A percentile compares a stretch with the other conserved stretches of the same genome.
Conservation (phyloP, 2,329 filamentous ascomycete genomes). For the Myriosclerotinia scirpicola region DNA sequence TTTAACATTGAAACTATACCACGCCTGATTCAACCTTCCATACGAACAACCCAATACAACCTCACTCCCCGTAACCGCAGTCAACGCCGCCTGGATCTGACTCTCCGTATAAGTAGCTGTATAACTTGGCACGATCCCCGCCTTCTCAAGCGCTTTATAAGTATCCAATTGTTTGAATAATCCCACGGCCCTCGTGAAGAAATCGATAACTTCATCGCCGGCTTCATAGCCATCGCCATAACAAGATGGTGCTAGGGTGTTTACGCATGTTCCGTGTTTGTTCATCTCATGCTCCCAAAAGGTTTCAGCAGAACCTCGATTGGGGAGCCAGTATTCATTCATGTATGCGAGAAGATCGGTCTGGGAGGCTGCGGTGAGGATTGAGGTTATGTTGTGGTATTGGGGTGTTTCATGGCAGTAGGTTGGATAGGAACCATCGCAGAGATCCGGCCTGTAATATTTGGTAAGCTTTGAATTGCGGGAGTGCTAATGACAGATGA, state of each 20-base stretch:
- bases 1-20: slow-evolving; percentile 43
- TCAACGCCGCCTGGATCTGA: slow-evolving; percentile 46
- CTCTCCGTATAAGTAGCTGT: slow-evolving; percentile 44
- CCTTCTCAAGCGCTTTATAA: slow-evolving; percentile 44
- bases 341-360: slow-evolving; percentile 60
- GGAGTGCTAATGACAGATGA: slow-evolving; percentile 3
- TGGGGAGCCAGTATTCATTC: slow-evolving; percentile 65
- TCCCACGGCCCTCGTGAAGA: slow-evolving; percentile 62
- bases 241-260: slow-evolving; percentile 65
- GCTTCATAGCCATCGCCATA: slow-evolving; percentile 57
- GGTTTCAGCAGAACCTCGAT: slow-evolving; percentile 56
- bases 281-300: slow-evolving; percentile 65
- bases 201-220: slow-evolving; percentile 66
- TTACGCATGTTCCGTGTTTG: slow-evolving; percentile 73
- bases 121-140: slow-evolving; percentile 55
- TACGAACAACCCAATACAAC: slow-evolving; percentile 49
- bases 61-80: slow-evolving; percentile 46
- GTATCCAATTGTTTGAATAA: slow-evolving; percentile 54
- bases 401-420: slow-evolving; percentile 62
- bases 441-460: slow-evolving; percentile 54
- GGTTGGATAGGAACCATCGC: slow-evolving; percentile 67
- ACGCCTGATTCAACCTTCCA: slow-evolving; percentile 50
- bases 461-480: slow-evolving; percentile 42
- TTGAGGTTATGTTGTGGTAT: slow-evolving; percentile 65
- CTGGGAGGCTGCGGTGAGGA: slow-evolving; percentile 56